Base-by-base conservation (phyloP, 1,284 basidiomycete species). In the Melampsora americana region DNA sequence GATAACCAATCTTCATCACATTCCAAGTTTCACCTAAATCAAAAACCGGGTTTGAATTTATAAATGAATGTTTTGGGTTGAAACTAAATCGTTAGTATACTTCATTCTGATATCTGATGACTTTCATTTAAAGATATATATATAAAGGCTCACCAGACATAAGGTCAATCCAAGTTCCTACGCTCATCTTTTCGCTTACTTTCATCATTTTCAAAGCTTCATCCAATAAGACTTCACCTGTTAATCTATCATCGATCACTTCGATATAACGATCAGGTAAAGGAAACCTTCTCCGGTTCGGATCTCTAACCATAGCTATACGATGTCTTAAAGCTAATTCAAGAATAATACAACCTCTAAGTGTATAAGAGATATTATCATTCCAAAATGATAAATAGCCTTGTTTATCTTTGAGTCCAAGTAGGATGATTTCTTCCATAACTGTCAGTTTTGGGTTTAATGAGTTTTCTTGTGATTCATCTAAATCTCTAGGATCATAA, bases 331-430 rank as follows among this genome's bases (percentile, higher is more conserved):
- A 87, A 0, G 94, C 93, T 74, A 97, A 89, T 83, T 97, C 94
- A 77, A 96, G 90, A 78, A 97, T 87, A 81, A 97, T 96, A 83
- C 94, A 96, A 3, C 94, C 94, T 23, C 94, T 88, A 1, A 97
- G 87, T 16, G 94, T 93, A 83, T 97, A 97, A 0, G 93, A 95
- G 79, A 96, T 97, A 84, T 95, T 96, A 85, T 97, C 94, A 83
- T 97, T 97, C 93, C 92, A 95, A 83, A 96, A 95, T 0, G 92
- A 94, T 23, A 95, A 88, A 83, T 95, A 95, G 59, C 92, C 93
- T 90, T 92, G 91, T 81, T 91, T 91, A 84, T 94, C 93, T 82
- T 94, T 94, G 69, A 93, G 85, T 1, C 96, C 95, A 18, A 99
- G 85, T 72, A 99, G 84, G 72, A 99, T 85, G 20, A 99, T 89